phyloP scores from a whole-genome alignment of 2,329 filamentous ascomycete species.

The Pleomassaria siparia region DNA sequence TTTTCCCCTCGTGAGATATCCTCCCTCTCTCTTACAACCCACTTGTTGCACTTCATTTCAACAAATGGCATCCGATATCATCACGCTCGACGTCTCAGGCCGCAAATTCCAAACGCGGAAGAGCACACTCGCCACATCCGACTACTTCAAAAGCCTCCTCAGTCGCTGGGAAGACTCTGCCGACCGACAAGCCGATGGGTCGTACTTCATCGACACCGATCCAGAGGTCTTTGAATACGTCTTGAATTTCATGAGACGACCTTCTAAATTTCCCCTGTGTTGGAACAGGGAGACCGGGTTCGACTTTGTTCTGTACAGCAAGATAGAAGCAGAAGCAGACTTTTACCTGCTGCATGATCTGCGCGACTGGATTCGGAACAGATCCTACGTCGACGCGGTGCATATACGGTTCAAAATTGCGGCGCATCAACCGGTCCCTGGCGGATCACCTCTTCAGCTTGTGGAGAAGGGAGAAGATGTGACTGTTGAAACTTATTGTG shows the following conservation, averaged over 20 bases:
- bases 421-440: too few species aligned
- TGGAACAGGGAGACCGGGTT: slow-evolving; percentile 28
- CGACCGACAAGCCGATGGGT: slow-evolving; percentile 24
- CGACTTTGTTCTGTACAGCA: slow-evolving; percentile 31
- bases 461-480: too few species aligned
- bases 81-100: slow-evolving; percentile 21
- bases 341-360: slow-evolving; percentile 32
- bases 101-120: slow-evolving; percentile 12
- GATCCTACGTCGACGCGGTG: slow-evolving; percentile 9
- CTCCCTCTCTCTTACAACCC: too few species aligned
- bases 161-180: slow-evolving; percentile 5
- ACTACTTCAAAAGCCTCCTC: slow-evolving; percentile 8
- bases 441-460: too few species aligned
- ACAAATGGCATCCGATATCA: slow-evolving; percentile 4
- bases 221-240: slow-evolving; percentile 34
- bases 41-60: too few species aligned
- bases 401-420: not conserved
- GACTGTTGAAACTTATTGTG: too few species aligned
- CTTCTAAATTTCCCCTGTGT: slow-evolving; percentile 26
- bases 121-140: slow-evolving; percentile 12
- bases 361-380: slow-evolving; percentile 26
- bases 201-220: slow-evolving; percentile 46
- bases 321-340: slow-evolving; percentile 27
- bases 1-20: too few species aligned
- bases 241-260: slow-evolving; percentile 23